Conservation (phyloP, 305 asterid genomes). For the Fraxinus greggii region DNA sequence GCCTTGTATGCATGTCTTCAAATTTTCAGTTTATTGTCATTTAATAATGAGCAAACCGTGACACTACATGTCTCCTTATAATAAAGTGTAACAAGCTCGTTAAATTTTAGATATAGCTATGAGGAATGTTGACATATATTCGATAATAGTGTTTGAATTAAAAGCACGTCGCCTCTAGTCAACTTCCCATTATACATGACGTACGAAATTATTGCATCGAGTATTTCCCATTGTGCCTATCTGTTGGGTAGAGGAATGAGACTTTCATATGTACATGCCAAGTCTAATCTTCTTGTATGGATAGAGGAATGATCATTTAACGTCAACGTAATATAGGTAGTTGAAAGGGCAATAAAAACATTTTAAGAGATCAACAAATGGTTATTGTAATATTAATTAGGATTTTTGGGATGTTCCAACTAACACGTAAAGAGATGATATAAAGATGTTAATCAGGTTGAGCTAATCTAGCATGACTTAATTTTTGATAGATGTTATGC, state of each 20-base stretch:
- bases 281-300: not conserved
- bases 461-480: not conserved
- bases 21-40: slow-evolving; percentile 4
- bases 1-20: not conserved
- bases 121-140: not conserved
- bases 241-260: not conserved
- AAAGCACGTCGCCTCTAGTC: not conserved
- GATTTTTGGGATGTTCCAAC: not conserved
- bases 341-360: not conserved
- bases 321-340: not conserved
- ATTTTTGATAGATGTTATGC: not conserved
- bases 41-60: not conserved
- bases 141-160: not conserved
- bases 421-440: not conserved
- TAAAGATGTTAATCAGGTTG: not conserved
- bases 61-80: not conserved
- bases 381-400: not conserved
- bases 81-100: not conserved
- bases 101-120: not conserved
- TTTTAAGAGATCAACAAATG: not conserved
- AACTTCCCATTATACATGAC: not conserved
- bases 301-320: not conserved
- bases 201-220: not conserved
- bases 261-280: not conserved
- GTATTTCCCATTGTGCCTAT: not conserved